Conservation (phyloP, 2,329 filamentous ascomycete species). For the Ophiocordyceps camponoti-floridani region DNA sequence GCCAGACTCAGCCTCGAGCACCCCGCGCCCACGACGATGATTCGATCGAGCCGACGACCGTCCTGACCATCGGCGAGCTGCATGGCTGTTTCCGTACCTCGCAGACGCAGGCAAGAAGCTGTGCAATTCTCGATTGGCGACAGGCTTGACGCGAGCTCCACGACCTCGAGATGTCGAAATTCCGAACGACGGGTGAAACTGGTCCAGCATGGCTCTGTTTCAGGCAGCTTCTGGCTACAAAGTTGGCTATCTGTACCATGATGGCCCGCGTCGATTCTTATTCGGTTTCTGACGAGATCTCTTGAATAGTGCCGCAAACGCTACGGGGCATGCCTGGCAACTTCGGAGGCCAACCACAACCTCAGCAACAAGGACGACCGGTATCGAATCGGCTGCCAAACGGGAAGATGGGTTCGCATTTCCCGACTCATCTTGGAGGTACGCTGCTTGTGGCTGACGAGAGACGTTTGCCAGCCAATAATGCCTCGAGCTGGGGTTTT, state of each 20-base stretch:
- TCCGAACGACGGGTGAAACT: not conserved
- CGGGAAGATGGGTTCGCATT: slow-evolving; percentile 39
- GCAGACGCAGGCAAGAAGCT: not conserved
- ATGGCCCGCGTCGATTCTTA: not conserved
- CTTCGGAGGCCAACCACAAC: slow-evolving; percentile 41
- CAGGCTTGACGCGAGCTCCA: not conserved
- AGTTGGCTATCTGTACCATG: not conserved
- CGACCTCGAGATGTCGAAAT: not conserved
- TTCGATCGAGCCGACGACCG: not conserved
- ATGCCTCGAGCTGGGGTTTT: slow-evolving; percentile 42
- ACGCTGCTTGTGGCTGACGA: not conserved
- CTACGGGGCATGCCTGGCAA: slow-evolving; percentile 43
- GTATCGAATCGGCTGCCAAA: slow-evolving; percentile 43
- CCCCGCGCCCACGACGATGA: not conserved
- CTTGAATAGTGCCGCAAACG: slow-evolving; percentile 43
- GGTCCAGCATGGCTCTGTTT: not conserved
- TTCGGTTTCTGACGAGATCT: slow-evolving; percentile 9
- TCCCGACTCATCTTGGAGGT: not conserved
- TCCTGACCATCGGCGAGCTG: slow-evolving; percentile 15
- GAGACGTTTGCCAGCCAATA: slow-evolving; percentile 23
- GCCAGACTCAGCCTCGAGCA: slow-evolving; percentile 6
- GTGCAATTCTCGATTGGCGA: not conserved
- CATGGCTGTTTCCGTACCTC: slow-evolving; percentile 34
- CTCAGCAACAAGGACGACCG: slow-evolving; percentile 31
- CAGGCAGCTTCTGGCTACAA: not conserved